Conservation (phyloP, 1,284 basidiomycete genomes). For the Porogramme epimiltina region DNA sequence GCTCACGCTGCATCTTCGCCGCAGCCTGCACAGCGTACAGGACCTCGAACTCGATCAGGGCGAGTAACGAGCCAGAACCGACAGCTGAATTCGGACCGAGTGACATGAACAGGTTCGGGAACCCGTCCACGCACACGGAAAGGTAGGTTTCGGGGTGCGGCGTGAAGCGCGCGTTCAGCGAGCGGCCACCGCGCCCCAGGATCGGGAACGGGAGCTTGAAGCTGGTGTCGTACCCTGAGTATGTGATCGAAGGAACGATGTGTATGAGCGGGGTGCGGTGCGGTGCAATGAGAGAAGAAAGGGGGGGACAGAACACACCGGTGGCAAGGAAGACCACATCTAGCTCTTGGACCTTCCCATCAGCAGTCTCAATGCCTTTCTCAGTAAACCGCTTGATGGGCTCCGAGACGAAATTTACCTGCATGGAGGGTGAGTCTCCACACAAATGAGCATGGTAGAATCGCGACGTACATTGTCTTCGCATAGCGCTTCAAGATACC, state of each 20-base stretch:
- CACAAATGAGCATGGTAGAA: neutral
- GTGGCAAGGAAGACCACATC: slow-evolving; percentile 50
- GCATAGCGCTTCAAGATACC: slow-evolving; percentile 64
- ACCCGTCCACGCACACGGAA: slow-evolving; percentile 54
- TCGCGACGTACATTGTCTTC: slow-evolving; percentile 51
- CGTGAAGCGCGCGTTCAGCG: slow-evolving; percentile 49
- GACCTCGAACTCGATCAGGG: slow-evolving; percentile 56
- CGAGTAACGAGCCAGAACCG: slow-evolving; percentile 53
- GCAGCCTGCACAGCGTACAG: slow-evolving; percentile 54
- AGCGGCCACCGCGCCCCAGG: slow-evolving; percentile 49
- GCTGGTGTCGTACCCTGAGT: slow-evolving; percentile 52
- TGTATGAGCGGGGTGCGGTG: neutral
- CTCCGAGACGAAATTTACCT: slow-evolving; percentile 56
- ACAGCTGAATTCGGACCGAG: slow-evolving; percentile 58
- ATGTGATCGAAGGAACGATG: too few relatives aligned
- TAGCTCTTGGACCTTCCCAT: slow-evolving; percentile 54
- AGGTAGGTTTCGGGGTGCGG: slow-evolving; percentile 61
- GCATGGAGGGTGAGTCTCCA: neutral
- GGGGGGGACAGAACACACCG: slow-evolving; percentile 15
- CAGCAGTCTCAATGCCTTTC: slow-evolving; percentile 55
- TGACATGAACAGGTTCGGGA: slow-evolving; percentile 62
- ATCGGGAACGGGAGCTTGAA: slow-evolving; percentile 53
- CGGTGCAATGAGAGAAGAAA: neutral
- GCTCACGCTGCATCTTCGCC: slow-evolving; percentile 61
- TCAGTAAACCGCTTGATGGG: slow-evolving; percentile 53